A percentile compares a stretch with the other conserved stretches of the same genome.
Conservation (phyloP, 495 filamentous ascomycete genomes). For the Aspergillus ostianus region DNA sequence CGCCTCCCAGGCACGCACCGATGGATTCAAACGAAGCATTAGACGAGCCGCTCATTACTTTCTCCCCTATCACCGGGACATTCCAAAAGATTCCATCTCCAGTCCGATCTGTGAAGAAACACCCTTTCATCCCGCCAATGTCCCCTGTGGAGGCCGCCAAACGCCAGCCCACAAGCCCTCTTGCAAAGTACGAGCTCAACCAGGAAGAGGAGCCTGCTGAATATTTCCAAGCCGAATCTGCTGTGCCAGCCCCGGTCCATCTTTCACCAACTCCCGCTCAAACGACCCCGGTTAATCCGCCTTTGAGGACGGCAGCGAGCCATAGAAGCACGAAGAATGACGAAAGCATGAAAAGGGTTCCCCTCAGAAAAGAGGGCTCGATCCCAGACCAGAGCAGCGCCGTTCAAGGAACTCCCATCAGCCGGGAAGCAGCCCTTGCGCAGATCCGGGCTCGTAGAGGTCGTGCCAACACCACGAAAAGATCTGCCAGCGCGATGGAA, state of each 20-base stretch:
- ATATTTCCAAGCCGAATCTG: slow-evolving; percentile 7
- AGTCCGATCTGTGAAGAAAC: slow-evolving; percentile 26
- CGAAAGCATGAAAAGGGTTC: not conserved
- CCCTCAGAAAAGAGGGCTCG: slow-evolving; percentile 1
- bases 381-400: slow-evolving; percentile 5
- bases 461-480: slow-evolving; percentile 44
- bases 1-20: not conserved
- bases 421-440: slow-evolving; percentile 50
- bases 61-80: slow-evolving; percentile 50
- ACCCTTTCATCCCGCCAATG: slow-evolving; percentile 5
- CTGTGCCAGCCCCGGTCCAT: not conserved
- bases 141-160: slow-evolving; percentile 7
- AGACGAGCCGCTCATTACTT: slow-evolving; percentile 41
- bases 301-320: not conserved
- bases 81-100: slow-evolving; percentile 48
- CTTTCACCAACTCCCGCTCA: not conserved
- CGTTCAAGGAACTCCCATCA: slow-evolving; percentile 43
- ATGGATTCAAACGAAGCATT: slow-evolving; percentile 26
- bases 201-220: slow-evolving; percentile 12
- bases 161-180: slow-evolving; percentile 6
- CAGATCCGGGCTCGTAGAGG: slow-evolving; percentile 50
- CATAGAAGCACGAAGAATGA: not conserved
- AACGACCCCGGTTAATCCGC: not conserved
- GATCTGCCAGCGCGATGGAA: slow-evolving; percentile 44
- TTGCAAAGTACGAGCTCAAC: slow-evolving; percentile 16